Base-by-base conservation (phyloP, 2,329 filamentous ascomycete genomes). In the Penicillium sp. region DNA sequence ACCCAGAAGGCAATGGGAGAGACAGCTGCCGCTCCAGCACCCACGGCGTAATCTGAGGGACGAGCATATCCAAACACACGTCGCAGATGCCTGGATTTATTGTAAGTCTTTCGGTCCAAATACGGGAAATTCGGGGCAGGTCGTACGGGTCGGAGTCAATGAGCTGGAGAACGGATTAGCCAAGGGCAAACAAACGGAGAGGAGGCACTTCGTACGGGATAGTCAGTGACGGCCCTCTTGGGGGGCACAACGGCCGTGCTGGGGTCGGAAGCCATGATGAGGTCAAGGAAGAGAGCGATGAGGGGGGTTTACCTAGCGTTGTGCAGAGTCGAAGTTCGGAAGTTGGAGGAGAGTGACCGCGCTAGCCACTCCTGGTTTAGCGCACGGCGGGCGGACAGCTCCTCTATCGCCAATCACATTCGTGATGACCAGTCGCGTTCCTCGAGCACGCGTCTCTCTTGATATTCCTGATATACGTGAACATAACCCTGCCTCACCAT, bases 131-230 rank as follows among this genome's bases (percentile, higher is more conserved):
- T 50, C 50, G 49, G 51, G 61, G 50, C 62, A 52, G 50, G 57
- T 75, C 87, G 71, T 92, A 96, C 92, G 94, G 94, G 76, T 99
- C 94, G 79, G 90, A 95, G 80, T 99, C 94, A 76, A 99, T 97
- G 78, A 97, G 88, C 94, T 99, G 77, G 47, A 68, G 38, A 49
- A 20, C 18, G 35, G 39, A 50, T 63, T 59, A 62, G 64, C 63
- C 53, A 47, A 36, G 41, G 43, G 41, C 43, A 5, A 16, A 41
- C 14, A 13, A 36, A n/a, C 10, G 41, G 20, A 48, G 28, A 6
- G 22, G 10, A n/a, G 18, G 64, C 52, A 49, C 44, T 51, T 79
- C 89, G 68, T 79, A 97, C 94, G 53, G 92, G 92, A 73, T 89
- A 97, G 55, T 94, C 87, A 65, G 89, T 89, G 71, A 86, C 81